These are phyloP conservation scores for Alternaria sp. DNA, from an alignment of 2,329 filamentous ascomycete species.

Conservation along the genomic window DNA sequence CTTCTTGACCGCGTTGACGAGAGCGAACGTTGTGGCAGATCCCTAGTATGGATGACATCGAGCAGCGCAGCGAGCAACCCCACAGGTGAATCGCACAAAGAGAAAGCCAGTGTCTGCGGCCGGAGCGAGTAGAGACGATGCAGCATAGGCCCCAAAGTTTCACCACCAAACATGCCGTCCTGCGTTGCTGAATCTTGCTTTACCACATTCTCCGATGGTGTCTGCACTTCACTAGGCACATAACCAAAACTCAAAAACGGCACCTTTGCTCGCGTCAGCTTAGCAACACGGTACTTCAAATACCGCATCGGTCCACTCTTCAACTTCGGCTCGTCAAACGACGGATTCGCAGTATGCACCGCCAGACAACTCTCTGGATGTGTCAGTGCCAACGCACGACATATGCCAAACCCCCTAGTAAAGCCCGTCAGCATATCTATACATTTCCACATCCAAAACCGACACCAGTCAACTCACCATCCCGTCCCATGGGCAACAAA, in stretches of 20 bases:
- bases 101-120: slow-evolving; percentile 50
- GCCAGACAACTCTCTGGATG: slow-evolving; percentile 64
- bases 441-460: neutral
- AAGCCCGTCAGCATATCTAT: neutral
- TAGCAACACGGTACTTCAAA: slow-evolving; percentile 65
- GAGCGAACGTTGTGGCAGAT: slow-evolving; percentile 20
- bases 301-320: slow-evolving; percentile 59
- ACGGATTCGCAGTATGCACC: slow-evolving; percentile 68
- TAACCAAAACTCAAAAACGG: slow-evolving; percentile 65
- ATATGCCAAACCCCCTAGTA: slow-evolving; percentile 55
- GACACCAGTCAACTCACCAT: slow-evolving; percentile 47
- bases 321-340: slow-evolving; percentile 60
- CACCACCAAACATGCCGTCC: slow-evolving; percentile 2
- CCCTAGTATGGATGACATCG: slow-evolving; percentile 43
- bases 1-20: slow-evolving; percentile 35
- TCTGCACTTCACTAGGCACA: slow-evolving; percentile 59
- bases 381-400: slow-evolving; percentile 58
- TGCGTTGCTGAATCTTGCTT: neutral
- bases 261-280: slow-evolving; percentile 51
- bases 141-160: slow-evolving; percentile 27
- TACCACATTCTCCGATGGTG: neutral
- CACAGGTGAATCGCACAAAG: slow-evolving; percentile 51
- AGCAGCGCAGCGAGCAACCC: slow-evolving; percentile 47
- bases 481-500: slow-evolving; percentile 67
- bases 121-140: slow-evolving; percentile 43